Evolutionary conservation across 768 basidiomycete genomes (phyloP).

Genomic region (Candolleomyces aberdarensis): DNA sequence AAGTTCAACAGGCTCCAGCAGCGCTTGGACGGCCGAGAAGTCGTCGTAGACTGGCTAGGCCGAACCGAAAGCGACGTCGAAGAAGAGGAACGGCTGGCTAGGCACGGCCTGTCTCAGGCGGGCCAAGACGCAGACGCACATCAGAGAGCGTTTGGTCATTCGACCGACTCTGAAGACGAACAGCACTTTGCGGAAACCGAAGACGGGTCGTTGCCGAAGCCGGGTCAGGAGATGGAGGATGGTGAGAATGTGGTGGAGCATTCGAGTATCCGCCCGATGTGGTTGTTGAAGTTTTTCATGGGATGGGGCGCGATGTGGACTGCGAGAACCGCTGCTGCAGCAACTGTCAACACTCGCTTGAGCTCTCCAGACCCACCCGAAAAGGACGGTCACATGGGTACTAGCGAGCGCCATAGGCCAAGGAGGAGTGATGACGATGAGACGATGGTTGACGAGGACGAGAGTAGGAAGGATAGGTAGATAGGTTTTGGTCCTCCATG

Average conservation of each 20-base stretch:
- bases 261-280: slow-evolving; percentile 66
- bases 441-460: not conserved
- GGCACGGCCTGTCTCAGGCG: not conserved
- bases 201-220: slow-evolving; percentile 14
- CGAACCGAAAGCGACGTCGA: slow-evolving; percentile 76
- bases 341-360: not conserved
- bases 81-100: slow-evolving; percentile 52
- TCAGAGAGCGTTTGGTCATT: too few species aligned
- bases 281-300: slow-evolving; percentile 73
- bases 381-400: not conserved
- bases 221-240: slow-evolving; percentile 19
- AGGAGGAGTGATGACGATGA: not conserved
- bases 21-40: slow-evolving; percentile 60
- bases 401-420: not conserved
- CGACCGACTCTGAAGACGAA: slow-evolving; percentile 17
- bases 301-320: slow-evolving; percentile 72
- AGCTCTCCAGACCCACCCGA: not conserved
- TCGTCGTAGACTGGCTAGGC: slow-evolving; percentile 64
- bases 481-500: not conserved
- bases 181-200: too few species aligned
- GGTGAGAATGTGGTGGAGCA: slow-evolving; percentile 58
- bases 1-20: slow-evolving; percentile 65
- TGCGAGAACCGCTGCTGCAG: slow-evolving; percentile 18
- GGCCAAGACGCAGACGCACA: too few species aligned
- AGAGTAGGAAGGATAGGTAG: not conserved